Conservation (phyloP, 305 asterid genomes). For the Galium porrigens region DNA sequence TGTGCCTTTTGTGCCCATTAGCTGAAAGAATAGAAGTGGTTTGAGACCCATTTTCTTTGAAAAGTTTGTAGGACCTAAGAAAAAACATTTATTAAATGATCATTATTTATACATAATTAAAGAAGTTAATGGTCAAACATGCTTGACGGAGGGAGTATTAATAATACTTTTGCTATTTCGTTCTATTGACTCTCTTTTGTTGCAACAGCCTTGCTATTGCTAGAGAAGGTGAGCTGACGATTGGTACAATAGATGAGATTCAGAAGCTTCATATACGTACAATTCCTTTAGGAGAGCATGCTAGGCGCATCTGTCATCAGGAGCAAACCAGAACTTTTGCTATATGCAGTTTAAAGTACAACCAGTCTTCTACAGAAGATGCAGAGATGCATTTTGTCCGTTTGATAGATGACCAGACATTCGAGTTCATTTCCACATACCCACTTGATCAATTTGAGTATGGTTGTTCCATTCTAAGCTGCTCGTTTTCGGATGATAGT, state of each 20-base stretch:
- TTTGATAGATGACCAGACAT: conserved; percentile 58
- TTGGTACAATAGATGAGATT: conserved; percentile 92
- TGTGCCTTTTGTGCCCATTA: not conserved
- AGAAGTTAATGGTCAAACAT: not conserved
- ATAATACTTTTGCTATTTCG: not conserved
- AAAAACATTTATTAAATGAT: too few relatives aligned
- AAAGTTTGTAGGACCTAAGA: not conserved
- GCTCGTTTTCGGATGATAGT: conserved; percentile 81
- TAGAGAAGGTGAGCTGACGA: conserved; percentile 86
- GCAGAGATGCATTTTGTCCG: conserved; percentile 36
- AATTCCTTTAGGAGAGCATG: conserved; percentile 95
- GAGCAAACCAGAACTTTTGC: conserved; percentile 90
- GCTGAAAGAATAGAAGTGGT: not conserved
- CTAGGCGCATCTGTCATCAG: conserved; percentile 93
- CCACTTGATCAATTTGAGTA: conserved; percentile 72
- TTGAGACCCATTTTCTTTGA: not conserved
- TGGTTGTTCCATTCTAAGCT: conserved; percentile 84
- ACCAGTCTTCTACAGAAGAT: conserved; percentile 52
- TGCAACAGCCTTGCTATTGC: conserved; percentile 81
- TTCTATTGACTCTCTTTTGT: conserved; percentile 12
- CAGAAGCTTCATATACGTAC: conserved; percentile 96
- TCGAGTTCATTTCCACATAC: conserved; percentile 73
- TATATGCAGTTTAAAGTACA: conserved; percentile 60
- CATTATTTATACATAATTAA: not conserved
- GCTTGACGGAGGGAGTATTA: not conserved